Conservation (phyloP, 139 green algal genomes). For the Chlorella sp. region DNA sequence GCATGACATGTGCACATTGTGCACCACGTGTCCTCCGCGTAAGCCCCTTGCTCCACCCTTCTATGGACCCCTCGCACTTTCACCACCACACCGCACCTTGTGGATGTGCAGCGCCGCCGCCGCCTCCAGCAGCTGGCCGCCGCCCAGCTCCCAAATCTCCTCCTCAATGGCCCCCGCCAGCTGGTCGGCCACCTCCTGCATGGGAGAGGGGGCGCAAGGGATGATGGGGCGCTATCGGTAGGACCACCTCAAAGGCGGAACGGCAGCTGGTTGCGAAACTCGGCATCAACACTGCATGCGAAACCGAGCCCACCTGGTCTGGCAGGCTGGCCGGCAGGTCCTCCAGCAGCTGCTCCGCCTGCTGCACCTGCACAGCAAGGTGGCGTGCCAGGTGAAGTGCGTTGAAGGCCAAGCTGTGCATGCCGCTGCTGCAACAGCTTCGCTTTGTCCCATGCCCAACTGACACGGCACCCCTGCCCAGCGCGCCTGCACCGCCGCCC, state of each 20-base stretch:
- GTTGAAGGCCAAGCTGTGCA: no score
- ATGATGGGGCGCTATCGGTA: no score
- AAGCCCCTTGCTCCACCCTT: not conserved
- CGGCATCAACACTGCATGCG: not conserved
- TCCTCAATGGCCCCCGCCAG: constrained; percentile 23
- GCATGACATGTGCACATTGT: no score
- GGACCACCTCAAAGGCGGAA: not conserved
- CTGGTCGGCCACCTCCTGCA: not conserved
- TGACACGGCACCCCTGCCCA: no score
- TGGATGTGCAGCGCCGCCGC: constrained; percentile 7
- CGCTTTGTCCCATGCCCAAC: no score
- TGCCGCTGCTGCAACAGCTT: no score
- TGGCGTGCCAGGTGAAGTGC: no score
- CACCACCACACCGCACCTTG: constrained; percentile 3
- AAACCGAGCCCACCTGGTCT: not conserved
- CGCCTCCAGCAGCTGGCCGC: not conserved
- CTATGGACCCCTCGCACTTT: no score
- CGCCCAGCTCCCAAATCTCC: constrained; percentile 28
- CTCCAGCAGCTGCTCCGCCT: not conserved
- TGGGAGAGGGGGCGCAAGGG: no score
- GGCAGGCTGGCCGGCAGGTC: constrained; percentile 15
- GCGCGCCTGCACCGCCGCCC: no score
- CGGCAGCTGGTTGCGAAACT: no score
- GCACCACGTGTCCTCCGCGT: no score
- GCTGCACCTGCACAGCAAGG: constrained; percentile 9